phyloP scores from a whole-genome alignment of 2,329 filamentous ascomycete genomes.

The Pseudogymnoascus sp. region DNA sequence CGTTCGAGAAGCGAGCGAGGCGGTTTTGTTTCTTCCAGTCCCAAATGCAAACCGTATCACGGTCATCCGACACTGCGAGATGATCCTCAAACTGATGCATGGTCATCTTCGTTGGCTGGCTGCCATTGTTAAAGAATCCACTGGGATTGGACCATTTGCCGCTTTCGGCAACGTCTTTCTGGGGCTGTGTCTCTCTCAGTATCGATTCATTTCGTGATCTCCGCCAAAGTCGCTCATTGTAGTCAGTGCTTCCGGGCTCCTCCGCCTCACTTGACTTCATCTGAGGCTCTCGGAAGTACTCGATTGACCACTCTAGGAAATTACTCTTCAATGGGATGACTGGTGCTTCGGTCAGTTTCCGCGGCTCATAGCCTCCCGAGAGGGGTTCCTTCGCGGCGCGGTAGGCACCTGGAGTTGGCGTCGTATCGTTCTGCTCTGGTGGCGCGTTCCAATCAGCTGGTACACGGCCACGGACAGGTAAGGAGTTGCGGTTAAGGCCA shows the following conservation, averaged over 20 bases:
- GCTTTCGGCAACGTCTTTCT: slow-evolving; percentile 78
- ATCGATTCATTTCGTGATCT: slow-evolving; percentile 88
- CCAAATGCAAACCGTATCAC: slow-evolving; percentile 85
- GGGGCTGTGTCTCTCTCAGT: slow-evolving; percentile 82
- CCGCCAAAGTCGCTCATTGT: slow-evolving; percentile 90
- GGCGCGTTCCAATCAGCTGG: slow-evolving; percentile 52
- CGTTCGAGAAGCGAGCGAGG: slow-evolving; percentile 83
- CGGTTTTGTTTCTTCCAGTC: slow-evolving; percentile 76
- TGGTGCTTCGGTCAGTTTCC: slow-evolving; percentile 49
- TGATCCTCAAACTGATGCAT: slow-evolving; percentile 98
- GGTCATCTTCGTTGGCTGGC: slow-evolving; percentile 84
- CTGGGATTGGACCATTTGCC: slow-evolving; percentile 80
- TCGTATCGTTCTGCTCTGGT: slow-evolving; percentile 66
- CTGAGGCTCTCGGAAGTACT: slow-evolving; percentile 96
- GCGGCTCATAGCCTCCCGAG: slow-evolving; percentile 64
- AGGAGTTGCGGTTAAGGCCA: slow-evolving; percentile 19
- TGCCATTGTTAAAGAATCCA: slow-evolving; percentile 79
- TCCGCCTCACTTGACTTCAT: slow-evolving; percentile 96
- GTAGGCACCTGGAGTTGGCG: slow-evolving; percentile 59
- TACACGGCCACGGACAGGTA: slow-evolving; percentile 34
- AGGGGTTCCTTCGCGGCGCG: slow-evolving; percentile 67
- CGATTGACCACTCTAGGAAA: slow-evolving; percentile 92
- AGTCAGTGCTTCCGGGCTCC: slow-evolving; percentile 91
- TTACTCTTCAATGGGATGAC: slow-evolving; percentile 68
- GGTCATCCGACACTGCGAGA: slow-evolving; percentile 84